Percentiles rank a stretch among this genome's conserved stretches.
Evolutionary conservation across 177 flowering plant species (phyloP).

Genomic region (Vitis hybrid): DNA sequence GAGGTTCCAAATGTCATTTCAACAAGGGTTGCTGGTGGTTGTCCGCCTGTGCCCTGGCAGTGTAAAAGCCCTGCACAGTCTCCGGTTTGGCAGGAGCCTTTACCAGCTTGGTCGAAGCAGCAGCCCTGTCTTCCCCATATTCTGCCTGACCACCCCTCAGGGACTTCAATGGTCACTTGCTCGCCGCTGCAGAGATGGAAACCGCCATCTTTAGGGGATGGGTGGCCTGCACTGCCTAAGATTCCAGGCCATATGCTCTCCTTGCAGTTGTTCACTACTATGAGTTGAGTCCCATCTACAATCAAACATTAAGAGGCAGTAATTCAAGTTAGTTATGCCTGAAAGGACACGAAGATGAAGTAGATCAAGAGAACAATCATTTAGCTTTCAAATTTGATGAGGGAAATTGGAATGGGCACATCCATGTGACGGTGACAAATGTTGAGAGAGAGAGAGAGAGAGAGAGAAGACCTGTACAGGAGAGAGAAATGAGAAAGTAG

Average conservation of each 20-base stretch:
- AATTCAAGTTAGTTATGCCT: no score
- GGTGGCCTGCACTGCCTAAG: conserved; percentile 69
- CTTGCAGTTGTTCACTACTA: conserved; percentile 84
- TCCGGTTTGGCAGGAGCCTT: conserved; percentile 72
- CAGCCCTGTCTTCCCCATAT: conserved; percentile 89
- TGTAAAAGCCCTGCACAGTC: conserved; percentile 62
- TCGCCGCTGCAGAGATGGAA: conserved; percentile 61
- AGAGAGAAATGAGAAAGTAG: conserved; percentile 19
- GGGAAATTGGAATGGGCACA: no score
- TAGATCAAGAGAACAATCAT: no score
- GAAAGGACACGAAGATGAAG: no score
- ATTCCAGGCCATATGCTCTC: conserved; percentile 84
- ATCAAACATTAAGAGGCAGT: no score
- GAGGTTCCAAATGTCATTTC: conserved; percentile 87
- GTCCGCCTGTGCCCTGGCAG: conserved; percentile 67
- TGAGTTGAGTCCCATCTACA: conserved; percentile 75
- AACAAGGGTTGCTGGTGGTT: conserved; percentile 81
- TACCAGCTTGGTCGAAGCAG: conserved; percentile 49
- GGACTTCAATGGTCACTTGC: conserved; percentile 57
- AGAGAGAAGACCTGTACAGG: conserved; percentile 24
- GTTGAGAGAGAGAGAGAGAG: not conserved
- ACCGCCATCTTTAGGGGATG: conserved; percentile 63
- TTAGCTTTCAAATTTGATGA: no score
- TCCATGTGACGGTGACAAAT: no score
- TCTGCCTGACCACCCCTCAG: conserved; percentile 85